Base-by-base conservation (phyloP, 306 rosid species). In the Mimosa bimucronata region DNA sequence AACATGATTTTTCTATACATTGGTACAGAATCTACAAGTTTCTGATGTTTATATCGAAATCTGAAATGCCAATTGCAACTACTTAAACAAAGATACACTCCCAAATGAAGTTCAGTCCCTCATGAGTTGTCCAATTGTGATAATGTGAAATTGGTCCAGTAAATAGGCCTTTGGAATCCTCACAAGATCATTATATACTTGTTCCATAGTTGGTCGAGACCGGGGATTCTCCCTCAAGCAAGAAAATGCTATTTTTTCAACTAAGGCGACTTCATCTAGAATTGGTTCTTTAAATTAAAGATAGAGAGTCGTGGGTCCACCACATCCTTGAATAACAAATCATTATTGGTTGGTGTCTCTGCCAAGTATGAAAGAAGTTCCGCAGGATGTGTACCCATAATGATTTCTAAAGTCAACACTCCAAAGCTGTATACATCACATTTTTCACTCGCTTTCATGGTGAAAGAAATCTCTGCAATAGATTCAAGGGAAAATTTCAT, bases 161-260 rank as follows among this genome's bases (percentile, higher is more conserved):
- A 7, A 53, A 8, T 53, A 2, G 18, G 3, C 18, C 7, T n/a
- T 53, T 53, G 60, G 60, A 6, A 23, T 6, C 7, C 60, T 19
- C n/a, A 10, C 10, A 53, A 53, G 60, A 9, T 6, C 26, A 10
- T 0, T 53, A 53, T 15, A 28, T 44, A 73, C 76, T 15, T 77
- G 71, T 34, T 73, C 19, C 86, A 77, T 82, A 55, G 76, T 73
- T 41, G 79, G 82, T 14, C 76, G 75, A 72, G 55, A 77, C 1
- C 2, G 15, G 3, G 79, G 52, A 0, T 13, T 71, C 66, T 72
- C 45, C 28, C 0, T 64, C 79, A 82, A 52, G 44, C 82, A 77
- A 2, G 65, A 48, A 64, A 21, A 52, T 50, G 37, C 37, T 21
- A 72, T 28, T 58, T 31, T 72, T 29, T 5, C 7, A 64, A 65